Evolutionary conservation across 106 monocot genomes (phyloP), one percentile per base, ranked within the genome.

Genomic region (Agapanthus africanus): DNA sequence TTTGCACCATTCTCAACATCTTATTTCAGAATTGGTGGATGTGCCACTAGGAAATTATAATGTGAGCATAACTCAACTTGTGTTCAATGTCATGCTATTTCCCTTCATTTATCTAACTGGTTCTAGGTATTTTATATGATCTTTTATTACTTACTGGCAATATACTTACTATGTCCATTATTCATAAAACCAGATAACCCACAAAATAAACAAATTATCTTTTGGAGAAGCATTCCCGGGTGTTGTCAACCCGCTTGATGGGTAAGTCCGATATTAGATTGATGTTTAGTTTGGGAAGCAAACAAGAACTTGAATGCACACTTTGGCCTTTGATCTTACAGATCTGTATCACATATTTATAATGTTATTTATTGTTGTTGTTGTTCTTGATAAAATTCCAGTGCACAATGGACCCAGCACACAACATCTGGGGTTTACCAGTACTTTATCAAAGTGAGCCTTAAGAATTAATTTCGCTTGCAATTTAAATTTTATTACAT

Each of bases 371-470:
- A n/a, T n/a, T n/a, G n/a, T n/a, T n/a, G n/a, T n/a, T n/a, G n/a
- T n/a, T n/a, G n/a, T n/a, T n/a, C n/a, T 54, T 61, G 11, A 61
- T 71, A 21, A 22, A 66, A 46, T 70, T 84, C 44, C 78, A 99
- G 97, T 44, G 83, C 60, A 44, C 54, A 82, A 54, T 99, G 97
- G 97, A 87, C 66, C 15, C 91, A 99, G 37, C 60, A 67, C 19
- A 68, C 63, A 37, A 37, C 59, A 62, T 80, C 90, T 21, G 92
- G 95, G 52, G 76, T 85, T 63, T 99, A 99, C 39, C 89, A 92
- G 49, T 99, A 99, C 60, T 99, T 99, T 65, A 81, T 99, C 40
- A 99, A 99, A 81, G 95, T 97, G 59, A 77, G 81, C 1, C 30
- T 54, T n/a, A n/a, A n/a, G n/a, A n/a, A n/a, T n/a, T n/a, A n/a